Evolutionary conservation across 495 filamentous ascomycete species (phyloP), one percentile per base, ranked within the genome.

Genomic region (Wilcoxina mikolae): DNA sequence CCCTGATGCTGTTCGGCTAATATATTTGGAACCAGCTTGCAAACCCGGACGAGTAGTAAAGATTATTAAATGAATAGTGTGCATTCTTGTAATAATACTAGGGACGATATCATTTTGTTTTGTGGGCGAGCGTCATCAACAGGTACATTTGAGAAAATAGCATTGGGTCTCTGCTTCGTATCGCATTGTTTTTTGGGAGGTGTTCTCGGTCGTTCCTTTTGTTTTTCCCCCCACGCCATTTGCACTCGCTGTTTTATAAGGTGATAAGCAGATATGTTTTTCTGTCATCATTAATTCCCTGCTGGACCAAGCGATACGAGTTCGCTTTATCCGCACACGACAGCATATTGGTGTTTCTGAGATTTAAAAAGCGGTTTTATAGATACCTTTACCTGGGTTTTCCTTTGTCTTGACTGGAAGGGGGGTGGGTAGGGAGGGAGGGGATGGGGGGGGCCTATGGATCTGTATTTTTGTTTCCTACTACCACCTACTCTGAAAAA

Each of bases 11-110:
- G 45, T 17, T 50, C 51, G 20, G 55, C 39, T 24, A 25, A 33
- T 54, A 10, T 10, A 44, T 4, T 42, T 42, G 1, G 12, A 17
- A 27, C n/a, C 39, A 65, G 62, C 62, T 65, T 53, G 62, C 62
- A 55, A 65, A 65, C 20, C 62, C 62, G 27, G 62, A 65, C 35
- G 62, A 65, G 33, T 64, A 65, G 26, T 28, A 50, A 12, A 28
- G 5, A 35, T 5, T 7, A 5, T 35, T 35, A 5, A 35, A 35
- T 35, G 15, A 35, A 35, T 9, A 9, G 4, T 20, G 39, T n/a
- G 20, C 39, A 12, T 43, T 43, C 39, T 43, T 43, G 39, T 43
- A 43, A 43, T 18, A 43, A 43, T 43, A 43, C 4, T 43, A 43
- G 39, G 39, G 39, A 5, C 39, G 39, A 43, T 9, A 4, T 43